A percentile compares a stretch with the other conserved stretches of the same genome.
These are phyloP conservation scores for Cyclocybe aegerita DNA, from an alignment of 768 basidiomycete species.

Conservation along the genomic window DNA sequence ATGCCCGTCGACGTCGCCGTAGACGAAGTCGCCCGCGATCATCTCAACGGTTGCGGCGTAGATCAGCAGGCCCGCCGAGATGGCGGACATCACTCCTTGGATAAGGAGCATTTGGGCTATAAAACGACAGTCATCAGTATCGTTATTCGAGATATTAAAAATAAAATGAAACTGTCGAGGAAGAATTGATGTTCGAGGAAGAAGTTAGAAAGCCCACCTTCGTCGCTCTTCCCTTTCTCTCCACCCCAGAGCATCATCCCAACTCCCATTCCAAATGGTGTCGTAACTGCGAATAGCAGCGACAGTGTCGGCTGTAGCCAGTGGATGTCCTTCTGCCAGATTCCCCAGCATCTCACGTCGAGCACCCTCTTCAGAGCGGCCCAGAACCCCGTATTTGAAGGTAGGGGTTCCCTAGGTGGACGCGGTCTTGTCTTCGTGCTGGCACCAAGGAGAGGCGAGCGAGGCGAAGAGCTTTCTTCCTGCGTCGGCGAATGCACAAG, in stretches of 20 bases:
- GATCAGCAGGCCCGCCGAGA: slow-evolving; percentile 81
- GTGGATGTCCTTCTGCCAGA: slow-evolving; percentile 7
- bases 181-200: neutral
- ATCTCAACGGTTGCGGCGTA: slow-evolving; percentile 86
- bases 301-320: slow-evolving; percentile 57
- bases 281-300: slow-evolving; percentile 70
- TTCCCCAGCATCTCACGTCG: neutral
- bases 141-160: neutral
- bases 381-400: too few species aligned
- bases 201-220: slow-evolving; percentile 13
- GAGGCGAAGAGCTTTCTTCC: neutral
- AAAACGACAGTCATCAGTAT: neutral
- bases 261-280: slow-evolving; percentile 64
- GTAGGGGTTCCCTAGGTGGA: too few species aligned
- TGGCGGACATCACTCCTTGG: slow-evolving; percentile 78
- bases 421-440: too few species aligned
- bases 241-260: slow-evolving; percentile 47
- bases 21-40: slow-evolving; percentile 84
- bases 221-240: slow-evolving; percentile 21
- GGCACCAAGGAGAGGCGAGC: too few species aligned
- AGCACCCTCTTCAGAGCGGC: too few species aligned
- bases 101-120: slow-evolving; percentile 51
- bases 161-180: neutral
- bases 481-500: neutral
- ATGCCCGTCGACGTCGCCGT: slow-evolving; percentile 50